These are phyloP conservation scores for Rosellinia necatrix DNA, from an alignment of 2,329 filamentous ascomycete genomes.

Conservation along the genomic window DNA sequence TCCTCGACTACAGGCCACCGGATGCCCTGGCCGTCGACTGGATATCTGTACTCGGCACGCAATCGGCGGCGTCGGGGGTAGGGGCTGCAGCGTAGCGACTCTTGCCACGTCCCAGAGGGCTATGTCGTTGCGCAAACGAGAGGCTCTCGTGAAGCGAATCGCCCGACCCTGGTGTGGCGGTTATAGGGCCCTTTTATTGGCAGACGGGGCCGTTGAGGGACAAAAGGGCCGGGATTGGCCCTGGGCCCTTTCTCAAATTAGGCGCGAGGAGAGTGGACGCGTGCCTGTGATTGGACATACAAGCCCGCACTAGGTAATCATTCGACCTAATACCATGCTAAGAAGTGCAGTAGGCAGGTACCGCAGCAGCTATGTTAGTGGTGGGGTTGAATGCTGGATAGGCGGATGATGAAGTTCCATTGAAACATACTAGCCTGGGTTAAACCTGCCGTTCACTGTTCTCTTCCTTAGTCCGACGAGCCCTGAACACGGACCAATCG, in stretches of 20 bases:
- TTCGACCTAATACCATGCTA: no score
- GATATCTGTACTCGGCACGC: slow-evolving; percentile 23
- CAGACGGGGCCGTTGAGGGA: slow-evolving; percentile 41
- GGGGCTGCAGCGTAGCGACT: background rate
- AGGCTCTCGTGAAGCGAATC: slow-evolving; percentile 42
- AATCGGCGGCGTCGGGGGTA: background rate
- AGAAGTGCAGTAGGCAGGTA: background rate
- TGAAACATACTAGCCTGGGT: no score
- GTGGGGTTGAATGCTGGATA: background rate
- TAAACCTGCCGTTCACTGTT: no score
- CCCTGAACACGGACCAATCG: no score
- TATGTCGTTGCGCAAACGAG: slow-evolving; percentile 36
- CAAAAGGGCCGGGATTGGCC: slow-evolving; percentile 30
- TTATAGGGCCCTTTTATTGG: slow-evolving; percentile 29
- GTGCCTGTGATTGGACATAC: slow-evolving; percentile 33
- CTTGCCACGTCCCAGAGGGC: slow-evolving; percentile 33
- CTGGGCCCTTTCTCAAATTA: slow-evolving; percentile 34
- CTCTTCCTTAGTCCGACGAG: no score
- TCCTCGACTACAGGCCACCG: slow-evolving; percentile 23
- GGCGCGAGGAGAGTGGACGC: slow-evolving; percentile 32
- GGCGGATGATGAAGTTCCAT: background rate
- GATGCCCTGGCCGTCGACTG: slow-evolving; percentile 15
- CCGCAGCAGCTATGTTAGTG: no score
- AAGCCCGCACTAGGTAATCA: no score
- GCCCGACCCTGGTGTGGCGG: slow-evolving; percentile 33